These are phyloP conservation scores for Macrotyloma uniflorum DNA, from an alignment of 306 rosid species.

Conservation along the genomic window DNA sequence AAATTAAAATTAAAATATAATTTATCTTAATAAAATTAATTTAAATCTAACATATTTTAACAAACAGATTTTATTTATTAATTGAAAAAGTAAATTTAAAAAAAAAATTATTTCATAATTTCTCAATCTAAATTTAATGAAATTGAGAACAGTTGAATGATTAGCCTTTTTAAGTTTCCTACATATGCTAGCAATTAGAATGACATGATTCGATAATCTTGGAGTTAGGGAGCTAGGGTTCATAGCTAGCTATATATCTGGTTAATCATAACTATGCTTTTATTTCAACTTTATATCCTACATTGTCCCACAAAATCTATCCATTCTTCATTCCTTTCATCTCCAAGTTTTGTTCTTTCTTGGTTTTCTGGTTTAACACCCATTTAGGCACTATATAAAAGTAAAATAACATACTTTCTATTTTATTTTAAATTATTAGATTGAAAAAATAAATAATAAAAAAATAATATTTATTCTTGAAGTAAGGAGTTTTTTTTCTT, in stretches of 20 bases:
- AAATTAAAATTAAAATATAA: no score
- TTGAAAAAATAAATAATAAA: no score
- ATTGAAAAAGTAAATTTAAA: no score
- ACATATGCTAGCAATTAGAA: constrained; percentile 61
- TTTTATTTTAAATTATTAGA: no score
- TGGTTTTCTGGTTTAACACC: background rate
- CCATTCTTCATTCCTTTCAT: constrained; percentile 8
- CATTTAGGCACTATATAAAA: background rate
- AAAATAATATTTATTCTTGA: no score
- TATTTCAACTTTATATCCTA: constrained; percentile 38
- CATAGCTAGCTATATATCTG: constrained; percentile 29
- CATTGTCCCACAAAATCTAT: constrained; percentile 37
- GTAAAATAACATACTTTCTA: no score
- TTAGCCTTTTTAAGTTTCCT: constrained; percentile 46
- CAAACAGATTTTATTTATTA: no score
- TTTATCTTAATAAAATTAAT: no score
- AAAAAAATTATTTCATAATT: no score
- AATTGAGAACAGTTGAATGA: constrained; percentile 2
- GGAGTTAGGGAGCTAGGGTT: background rate
- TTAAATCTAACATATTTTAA: no score
- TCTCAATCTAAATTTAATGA: no score
- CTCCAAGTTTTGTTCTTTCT: constrained; percentile 19
- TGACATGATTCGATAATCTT: constrained; percentile 46
- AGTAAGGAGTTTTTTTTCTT: no score
- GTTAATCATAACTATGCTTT: constrained; percentile 49